Conservation (phyloP, 441 rosid species). For the Macaranga tanarius region DNA sequence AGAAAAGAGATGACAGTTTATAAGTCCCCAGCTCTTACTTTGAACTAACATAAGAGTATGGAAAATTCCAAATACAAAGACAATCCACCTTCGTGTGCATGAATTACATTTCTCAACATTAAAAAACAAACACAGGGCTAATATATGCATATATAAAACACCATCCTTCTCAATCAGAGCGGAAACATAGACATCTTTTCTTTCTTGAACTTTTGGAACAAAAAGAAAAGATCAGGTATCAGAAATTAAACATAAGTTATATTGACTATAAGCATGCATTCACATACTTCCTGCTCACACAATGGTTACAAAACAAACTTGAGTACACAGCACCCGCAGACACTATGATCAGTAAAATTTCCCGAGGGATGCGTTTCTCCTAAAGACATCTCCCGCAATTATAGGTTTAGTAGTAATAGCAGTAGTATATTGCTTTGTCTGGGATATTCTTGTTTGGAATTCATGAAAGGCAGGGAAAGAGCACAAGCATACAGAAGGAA, state of each 20-base stretch:
- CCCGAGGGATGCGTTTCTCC: not conserved
- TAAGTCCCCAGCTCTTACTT: conserved; percentile 5
- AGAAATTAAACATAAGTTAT: not conserved
- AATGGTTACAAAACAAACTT: not conserved
- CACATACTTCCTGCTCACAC: not conserved
- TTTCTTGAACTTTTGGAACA: not conserved
- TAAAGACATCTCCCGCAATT: not conserved
- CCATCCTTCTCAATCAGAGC: not conserved
- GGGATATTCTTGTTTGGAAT: not conserved
- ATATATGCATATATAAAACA: not conserved
- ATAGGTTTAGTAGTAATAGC: not conserved
- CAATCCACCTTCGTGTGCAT: not conserved
- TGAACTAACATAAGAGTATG: conserved; percentile 6
- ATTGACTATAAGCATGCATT: not conserved
- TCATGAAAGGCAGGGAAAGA: not conserved
- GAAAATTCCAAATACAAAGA: not conserved
- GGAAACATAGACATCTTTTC: not conserved
- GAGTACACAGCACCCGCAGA: not conserved
- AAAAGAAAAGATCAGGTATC: not conserved
- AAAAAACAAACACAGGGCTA: not conserved
- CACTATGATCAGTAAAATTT: not conserved
- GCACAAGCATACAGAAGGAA: not conserved
- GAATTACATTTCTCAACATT: not conserved
- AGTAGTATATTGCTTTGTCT: not conserved
- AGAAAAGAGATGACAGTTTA: conserved; percentile 15